A percentile compares a stretch with the other conserved stretches of the same genome.
Conservation (phyloP, 129 eudicot species). For the Tagetes erecta region DNA sequence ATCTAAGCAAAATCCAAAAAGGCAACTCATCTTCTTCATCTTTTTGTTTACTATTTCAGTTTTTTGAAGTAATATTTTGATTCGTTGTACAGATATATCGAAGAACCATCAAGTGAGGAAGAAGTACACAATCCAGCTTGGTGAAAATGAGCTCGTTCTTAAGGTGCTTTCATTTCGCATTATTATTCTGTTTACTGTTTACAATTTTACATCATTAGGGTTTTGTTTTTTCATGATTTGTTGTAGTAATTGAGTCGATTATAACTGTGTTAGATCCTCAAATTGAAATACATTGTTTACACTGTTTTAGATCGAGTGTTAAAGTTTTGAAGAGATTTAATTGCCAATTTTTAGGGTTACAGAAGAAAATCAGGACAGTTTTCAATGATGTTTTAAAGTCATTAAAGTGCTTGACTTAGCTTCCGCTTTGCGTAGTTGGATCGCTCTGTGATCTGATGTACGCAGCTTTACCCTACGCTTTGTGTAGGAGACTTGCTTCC, state of each 20-base stretch:
- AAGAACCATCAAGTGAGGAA: constrained; percentile 91
- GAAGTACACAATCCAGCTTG: constrained; percentile 96
- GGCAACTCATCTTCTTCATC: constrained; percentile 34
- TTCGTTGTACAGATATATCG: constrained; percentile 53
- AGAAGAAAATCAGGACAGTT: no score
- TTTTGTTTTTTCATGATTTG: neutral
- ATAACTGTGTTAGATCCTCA: neutral
- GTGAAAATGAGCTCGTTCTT: constrained; percentile 97
- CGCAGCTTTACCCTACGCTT: no score
- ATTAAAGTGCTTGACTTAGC: no score
- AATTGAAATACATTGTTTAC: no score
- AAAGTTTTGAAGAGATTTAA: no score
- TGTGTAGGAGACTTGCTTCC: no score
- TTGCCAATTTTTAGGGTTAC: no score
- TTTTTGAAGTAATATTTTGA: neutral
- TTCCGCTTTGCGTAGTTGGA: no score
- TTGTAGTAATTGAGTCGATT: neutral
- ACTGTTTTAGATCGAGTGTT: no score
- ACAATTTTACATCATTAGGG: neutral
- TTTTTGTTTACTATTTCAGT: neutral
- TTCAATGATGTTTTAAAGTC: no score
- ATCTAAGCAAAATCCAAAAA: constrained; percentile 87
- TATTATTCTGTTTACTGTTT: neutral
- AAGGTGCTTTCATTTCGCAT: constrained; percentile 45
- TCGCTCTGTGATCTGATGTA: no score